Percentiles rank a stretch among this genome's conserved stretches.
These are phyloP conservation scores for Tetracladium maxilliforme DNA, from an alignment of 2,329 filamentous ascomycete genomes.

Conservation along the genomic window DNA sequence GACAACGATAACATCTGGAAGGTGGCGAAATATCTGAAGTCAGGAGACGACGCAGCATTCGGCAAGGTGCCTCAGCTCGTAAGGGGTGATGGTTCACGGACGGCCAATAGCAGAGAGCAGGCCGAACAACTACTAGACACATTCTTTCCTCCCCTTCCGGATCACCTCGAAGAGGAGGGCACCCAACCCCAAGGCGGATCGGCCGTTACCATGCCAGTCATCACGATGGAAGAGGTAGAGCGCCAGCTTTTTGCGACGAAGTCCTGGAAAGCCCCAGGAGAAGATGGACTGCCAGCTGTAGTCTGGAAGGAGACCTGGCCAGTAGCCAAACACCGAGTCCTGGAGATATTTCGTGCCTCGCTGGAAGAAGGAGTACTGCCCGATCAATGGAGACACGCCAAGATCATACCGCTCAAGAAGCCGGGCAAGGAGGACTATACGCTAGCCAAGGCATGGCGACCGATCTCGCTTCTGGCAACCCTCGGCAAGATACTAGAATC, in stretches of 20 bases:
- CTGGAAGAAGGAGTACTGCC: slow-evolving; percentile 7
- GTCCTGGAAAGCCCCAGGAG: slow-evolving; percentile 2
- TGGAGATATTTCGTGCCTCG: slow-evolving; percentile 8
- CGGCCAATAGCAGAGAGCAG: slow-evolving; percentile 4
- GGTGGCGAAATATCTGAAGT: slow-evolving; percentile 13
- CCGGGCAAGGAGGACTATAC: slow-evolving; percentile 11
- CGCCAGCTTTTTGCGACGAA: slow-evolving; percentile 1
- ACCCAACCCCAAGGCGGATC: slow-evolving; percentile 1
- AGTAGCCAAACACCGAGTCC: slow-evolving; percentile 8
- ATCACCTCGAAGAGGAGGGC: slow-evolving; percentile 3
- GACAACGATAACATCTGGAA: slow-evolving; percentile 14
- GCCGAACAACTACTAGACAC: slow-evolving; percentile 3
- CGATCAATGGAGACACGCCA: slow-evolving; percentile 10
- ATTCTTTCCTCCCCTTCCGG: slow-evolving; percentile 6
- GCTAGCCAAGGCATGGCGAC: slow-evolving; percentile 10
- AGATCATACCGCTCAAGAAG: slow-evolving; percentile 15
- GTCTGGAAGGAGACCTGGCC: slow-evolving; percentile 11
- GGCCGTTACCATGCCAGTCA: slow-evolving; percentile 1
- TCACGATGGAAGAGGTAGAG: slow-evolving; percentile 4
- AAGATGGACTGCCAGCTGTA: slow-evolving; percentile 8
- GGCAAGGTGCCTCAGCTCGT: slow-evolving; percentile 10
- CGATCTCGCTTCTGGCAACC: slow-evolving; percentile 12
- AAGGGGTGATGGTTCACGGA: slow-evolving; percentile 7
- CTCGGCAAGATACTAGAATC: slow-evolving; percentile 11
- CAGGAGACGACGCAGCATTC: slow-evolving; percentile 8